These are phyloP conservation scores for Geotrichum klebahnii DNA, from an alignment of 1,139 yeast species.

Conservation along the genomic window DNA sequence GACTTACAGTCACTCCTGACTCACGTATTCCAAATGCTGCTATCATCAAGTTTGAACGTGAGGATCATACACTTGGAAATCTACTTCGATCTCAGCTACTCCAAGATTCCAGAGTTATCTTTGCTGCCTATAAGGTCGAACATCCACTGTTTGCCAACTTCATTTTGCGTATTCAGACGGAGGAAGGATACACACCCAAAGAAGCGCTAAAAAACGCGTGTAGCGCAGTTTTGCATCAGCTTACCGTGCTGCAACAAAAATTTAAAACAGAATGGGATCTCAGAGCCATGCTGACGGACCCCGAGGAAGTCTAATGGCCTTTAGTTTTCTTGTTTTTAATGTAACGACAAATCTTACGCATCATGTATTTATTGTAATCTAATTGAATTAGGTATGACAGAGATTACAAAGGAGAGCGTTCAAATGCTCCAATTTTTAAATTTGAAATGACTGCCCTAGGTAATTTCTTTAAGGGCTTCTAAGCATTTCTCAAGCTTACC, in stretches of 20 bases:
- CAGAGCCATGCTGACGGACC: conserved; percentile 57
- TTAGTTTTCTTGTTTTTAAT: conserved; percentile 1
- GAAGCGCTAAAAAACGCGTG: conserved; percentile 91
- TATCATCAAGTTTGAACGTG: conserved; percentile 86
- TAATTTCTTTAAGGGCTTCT: too few species aligned
- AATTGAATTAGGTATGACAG: too few species aligned
- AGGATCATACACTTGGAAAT: conserved; percentile 94
- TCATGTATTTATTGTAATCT: too few species aligned
- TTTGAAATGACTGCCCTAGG: too few species aligned
- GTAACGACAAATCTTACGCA: too few species aligned
- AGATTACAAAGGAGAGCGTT: too few species aligned
- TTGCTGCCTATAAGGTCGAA: conserved; percentile 95
- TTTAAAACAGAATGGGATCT: conserved; percentile 92
- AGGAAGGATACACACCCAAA: conserved; percentile 87
- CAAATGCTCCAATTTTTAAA: too few species aligned
- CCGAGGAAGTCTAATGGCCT: conserved; percentile 23
- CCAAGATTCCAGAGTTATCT: conserved; percentile 79
- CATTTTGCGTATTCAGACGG: conserved; percentile 89
- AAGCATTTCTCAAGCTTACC: too few species aligned
- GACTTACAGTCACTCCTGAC: conserved; percentile 85
- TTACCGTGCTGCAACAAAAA: conserved; percentile 66
- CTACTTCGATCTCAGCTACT: conserved; percentile 79
- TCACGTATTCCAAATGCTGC: conserved; percentile 95
- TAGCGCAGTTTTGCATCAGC: conserved; percentile 71
- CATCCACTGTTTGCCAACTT: conserved; percentile 96